A percentile compares a stretch with the other conserved stretches of the same genome.
Conservation (phyloP, 1,284 basidiomycete species). For the Cryptococcus sp. region DNA sequence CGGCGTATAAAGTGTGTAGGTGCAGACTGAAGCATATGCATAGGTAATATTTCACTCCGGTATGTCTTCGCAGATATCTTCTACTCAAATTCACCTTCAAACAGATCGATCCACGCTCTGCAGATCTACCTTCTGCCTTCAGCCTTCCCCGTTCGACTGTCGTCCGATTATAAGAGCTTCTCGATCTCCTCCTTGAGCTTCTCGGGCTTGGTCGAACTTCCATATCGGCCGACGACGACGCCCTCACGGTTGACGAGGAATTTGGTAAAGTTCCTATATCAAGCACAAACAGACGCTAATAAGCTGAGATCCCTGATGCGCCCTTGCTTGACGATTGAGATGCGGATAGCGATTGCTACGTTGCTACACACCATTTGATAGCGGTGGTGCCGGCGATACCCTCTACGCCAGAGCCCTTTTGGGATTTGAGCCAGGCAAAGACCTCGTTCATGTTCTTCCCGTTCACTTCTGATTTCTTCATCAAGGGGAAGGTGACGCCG, state of each 20-base stretch:
- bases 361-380: conserved; percentile 49
- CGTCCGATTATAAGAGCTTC: conserved; percentile 29
- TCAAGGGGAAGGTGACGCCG: conserved; percentile 76
- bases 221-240: conserved; percentile 40
- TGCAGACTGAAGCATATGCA: too few relatives aligned
- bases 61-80: too few relatives aligned
- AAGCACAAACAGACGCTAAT: background rate
- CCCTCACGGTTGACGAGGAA: conserved; percentile 48
- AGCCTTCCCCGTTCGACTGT: background rate
- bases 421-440: conserved; percentile 78
- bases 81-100: too few relatives aligned
- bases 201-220: conserved; percentile 41
- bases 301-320: background rate
- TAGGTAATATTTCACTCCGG: too few relatives aligned
- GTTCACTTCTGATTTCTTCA: conserved; percentile 90
- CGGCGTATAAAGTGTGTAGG: too few relatives aligned
- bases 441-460: conserved; percentile 75
- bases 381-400: conserved; percentile 43
- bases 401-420: conserved; percentile 28
- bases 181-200: conserved; percentile 41
- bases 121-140: background rate
- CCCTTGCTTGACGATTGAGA: background rate
- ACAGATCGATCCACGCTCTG: too few relatives aligned
- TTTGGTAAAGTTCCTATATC: conserved; percentile 49
- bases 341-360: conserved; percentile 9